Conservation (phyloP, 495 filamentous ascomycete genomes). For the Talaromyces stipitatus region DNA sequence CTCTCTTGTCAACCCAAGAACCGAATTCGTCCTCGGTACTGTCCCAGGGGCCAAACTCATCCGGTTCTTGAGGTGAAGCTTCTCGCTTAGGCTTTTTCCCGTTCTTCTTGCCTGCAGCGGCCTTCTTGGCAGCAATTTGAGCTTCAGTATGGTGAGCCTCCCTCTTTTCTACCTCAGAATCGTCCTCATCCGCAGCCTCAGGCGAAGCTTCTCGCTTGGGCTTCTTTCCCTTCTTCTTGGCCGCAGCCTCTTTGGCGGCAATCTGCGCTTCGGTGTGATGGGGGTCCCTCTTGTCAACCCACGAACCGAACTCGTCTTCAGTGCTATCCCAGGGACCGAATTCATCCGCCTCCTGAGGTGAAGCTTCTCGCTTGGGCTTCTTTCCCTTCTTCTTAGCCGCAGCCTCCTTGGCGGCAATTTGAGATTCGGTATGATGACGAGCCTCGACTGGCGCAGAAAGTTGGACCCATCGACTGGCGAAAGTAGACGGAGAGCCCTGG, state of each 20-base stretch:
- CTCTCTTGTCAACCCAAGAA: background rate
- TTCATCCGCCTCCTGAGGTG: background rate
- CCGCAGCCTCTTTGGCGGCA: background rate
- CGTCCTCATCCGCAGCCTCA: background rate
- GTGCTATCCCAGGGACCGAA: background rate
- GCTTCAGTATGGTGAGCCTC: background rate
- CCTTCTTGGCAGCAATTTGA: background rate
- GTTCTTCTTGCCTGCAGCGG: no score
- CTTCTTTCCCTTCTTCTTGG: background rate
- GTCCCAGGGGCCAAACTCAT: background rate
- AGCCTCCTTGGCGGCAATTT: background rate
- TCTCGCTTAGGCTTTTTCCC: background rate
- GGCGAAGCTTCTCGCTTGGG: background rate
- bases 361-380: background rate
- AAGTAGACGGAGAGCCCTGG: background rate
- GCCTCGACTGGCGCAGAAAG: background rate
- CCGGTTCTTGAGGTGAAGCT: background rate
- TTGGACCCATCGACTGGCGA: background rate
- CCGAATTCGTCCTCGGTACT: background rate
- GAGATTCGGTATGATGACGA: constrained; percentile 1
- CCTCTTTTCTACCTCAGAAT: background rate
- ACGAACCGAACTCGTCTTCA: constrained; percentile 4
- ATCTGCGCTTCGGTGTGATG: constrained; percentile 1
- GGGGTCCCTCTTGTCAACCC: background rate
- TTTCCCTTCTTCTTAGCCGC: background rate